Base-by-base conservation (phyloP, 2,329 filamentous ascomycete genomes). In the Hypoxylon sp. region DNA sequence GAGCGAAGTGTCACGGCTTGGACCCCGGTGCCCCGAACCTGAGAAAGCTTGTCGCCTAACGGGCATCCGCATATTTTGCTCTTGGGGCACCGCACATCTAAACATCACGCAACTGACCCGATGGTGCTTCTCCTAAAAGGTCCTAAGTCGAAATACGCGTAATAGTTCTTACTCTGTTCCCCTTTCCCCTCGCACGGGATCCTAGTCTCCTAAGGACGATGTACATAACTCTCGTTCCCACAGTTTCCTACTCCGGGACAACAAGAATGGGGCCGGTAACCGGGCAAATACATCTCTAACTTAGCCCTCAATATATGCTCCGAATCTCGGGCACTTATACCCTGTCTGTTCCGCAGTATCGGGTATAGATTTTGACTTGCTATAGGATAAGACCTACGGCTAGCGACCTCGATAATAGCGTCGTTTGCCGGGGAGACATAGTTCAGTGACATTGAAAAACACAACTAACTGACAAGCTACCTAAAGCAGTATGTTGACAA, bases 1-100 rank as follows among this genome's bases (percentile, higher is more conserved):
- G 30, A 57, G 58, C 41, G 49, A 51, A 32, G 59, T 64, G 62
- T 53, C 60, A 70, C 68, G 32, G 60, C 59, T 61, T 51, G 56
- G 59, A 43, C 45, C 52, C 65, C 28, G 28, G 60, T 55, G 45
- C 30, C 43, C 56, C 58, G 64, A 65, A 30, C 56, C 34, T 57
- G 55, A 63, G 52, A 23, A 63, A 58, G 34, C 56, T 62, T 60
- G 53, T 67, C 55, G 64, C 50, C 48, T 53, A 45, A 53, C 65
- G 61, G 67, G 30, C 32, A 51, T 57, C 50, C 51, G 59, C 61
- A 41, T 57, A 30, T 36, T 60, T 32, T 63, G 34, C 59, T 17
- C 28, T 60, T 17, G 23, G 55, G 17, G 25, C 45, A 67, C 64
- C 10, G 50, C 64, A 64, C 34, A 28, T n/a, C 43, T 21, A 48